phyloP scores from a whole-genome alignment of 2,329 filamentous ascomycete genomes.

The Exophiala viscosa region DNA sequence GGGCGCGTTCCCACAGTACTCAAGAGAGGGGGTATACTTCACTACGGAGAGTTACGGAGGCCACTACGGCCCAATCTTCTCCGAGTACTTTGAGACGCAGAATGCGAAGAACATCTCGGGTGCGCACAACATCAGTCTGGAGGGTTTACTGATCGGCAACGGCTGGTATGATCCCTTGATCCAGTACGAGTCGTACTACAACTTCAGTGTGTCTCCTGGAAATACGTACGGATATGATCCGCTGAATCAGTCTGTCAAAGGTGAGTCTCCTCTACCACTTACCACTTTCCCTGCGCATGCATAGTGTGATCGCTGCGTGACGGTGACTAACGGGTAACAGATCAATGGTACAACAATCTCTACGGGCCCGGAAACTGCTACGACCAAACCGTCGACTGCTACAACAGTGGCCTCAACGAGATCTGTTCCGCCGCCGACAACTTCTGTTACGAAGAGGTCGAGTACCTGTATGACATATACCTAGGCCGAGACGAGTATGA shows the following conservation, averaged over 20 bases:
- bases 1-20: conserved; percentile 28
- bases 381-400: conserved; percentile 56
- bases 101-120: conserved; percentile 31
- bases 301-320: conserved; percentile 11
- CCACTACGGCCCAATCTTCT: conserved; percentile 56
- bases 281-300: conserved; percentile 23
- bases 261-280: conserved; percentile 35
- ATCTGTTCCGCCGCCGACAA: conserved; percentile 54
- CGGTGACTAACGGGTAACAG: conserved; percentile 5
- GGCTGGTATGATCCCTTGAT: conserved; percentile 39
- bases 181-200: conserved; percentile 39
- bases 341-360: conserved; percentile 57
- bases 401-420: conserved; percentile 42
- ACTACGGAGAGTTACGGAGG: conserved; percentile 52
- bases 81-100: conserved; percentile 37
- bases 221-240: conserved; percentile 36
- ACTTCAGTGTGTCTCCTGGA: conserved; percentile 36
- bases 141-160: conserved; percentile 38
- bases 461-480: conserved; percentile 51
- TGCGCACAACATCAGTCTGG: conserved; percentile 28
- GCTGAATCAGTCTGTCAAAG: conserved; percentile 33
- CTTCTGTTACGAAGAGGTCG: conserved; percentile 55
- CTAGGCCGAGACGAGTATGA: conserved; percentile 53
- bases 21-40: conserved; percentile 49
- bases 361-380: conserved; percentile 60